Evolutionary conservation across 2,329 filamentous ascomycete genomes (phyloP), one percentile per base, ranked within the genome.

Genomic region (Sporothrix variecibatus): DNA sequence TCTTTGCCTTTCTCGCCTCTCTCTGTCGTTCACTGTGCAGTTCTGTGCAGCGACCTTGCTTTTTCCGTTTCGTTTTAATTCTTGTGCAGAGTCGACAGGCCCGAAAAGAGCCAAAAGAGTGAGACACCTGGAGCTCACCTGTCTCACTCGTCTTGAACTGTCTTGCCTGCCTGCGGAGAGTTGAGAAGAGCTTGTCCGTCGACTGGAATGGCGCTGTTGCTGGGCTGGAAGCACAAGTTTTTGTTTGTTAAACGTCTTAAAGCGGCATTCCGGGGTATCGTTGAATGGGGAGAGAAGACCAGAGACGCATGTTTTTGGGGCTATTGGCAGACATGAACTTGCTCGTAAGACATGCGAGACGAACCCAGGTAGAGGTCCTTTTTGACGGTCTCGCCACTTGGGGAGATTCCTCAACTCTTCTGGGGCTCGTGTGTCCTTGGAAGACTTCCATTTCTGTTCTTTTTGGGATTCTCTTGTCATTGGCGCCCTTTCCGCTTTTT

Each of bases 141-240:
- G 51, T 28, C 51, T 56, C 23, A 26, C 51, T 28, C 20, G 43
- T 17, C 43, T 28, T 28, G 15, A 4, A 1, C 17, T 56, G 51
- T 56, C 51, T 56, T 56, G 51, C 51, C 51, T 56, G 51, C 51
- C 51, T 56, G 51, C n/a, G 51, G 51, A 56, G 51, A 26, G 51
- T 23, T 56, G 51, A 56, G 51, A 40, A 46, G n/a, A 46, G n/a
- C 62, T 4, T 67, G 23, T 67, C 38, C 40, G 62, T 23, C 12
- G 20, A 51, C 43, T 51, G 65, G 65, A 68, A 68, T 68, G 65
- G 43, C 17, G 38, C n/a, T 68, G 65, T 68, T 68, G 65, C 65
- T 68, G 15, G 65, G 65, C 26, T 26, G 38, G 11, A 20, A 15
- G 40, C 43, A n/a, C 65, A 51, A 38, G 20, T 23, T 23, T 34